Base-by-base conservation (phyloP, 805 yeast genomes). In the Hermanozyma aechmeae region DNA sequence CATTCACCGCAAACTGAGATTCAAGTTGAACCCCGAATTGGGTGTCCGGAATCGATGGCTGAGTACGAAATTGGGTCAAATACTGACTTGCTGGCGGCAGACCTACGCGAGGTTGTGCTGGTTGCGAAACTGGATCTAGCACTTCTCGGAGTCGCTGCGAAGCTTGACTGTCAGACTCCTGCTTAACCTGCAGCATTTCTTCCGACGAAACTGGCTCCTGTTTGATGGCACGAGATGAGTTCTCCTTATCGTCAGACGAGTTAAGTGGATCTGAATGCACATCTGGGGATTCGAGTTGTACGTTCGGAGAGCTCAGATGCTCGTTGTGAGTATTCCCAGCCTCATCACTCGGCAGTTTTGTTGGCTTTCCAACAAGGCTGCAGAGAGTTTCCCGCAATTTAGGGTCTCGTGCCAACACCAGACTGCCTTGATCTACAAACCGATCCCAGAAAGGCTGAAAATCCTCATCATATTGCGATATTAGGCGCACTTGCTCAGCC, bases 181-280 rank as follows among this genome's bases (percentile, higher is more conserved):
- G n/a, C 6, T 30, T 30, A 19, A 30, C 33, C 24, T 15, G 13
- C 10, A 20, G 16, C n/a, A 30, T 24, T 14, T 34, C 35, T 11
- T 27, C 28, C 3, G 31, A 27, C 6, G 37, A 34, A 21, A n/a
- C 23, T 21, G 13, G 23, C 7, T 11, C 23, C 12, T 11, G 23
- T 6, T 10, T 15, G 11, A 15, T 7, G 14, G 15, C 24, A 15
- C 5, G 11, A n/a, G n/a, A n/a, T n/a, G n/a, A n/a, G n/a, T n/a
- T n/a, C n/a, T n/a, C n/a, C n/a, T n/a, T n/a, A n/a, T n/a, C n/a
- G n/a, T n/a, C n/a, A n/a, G n/a, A n/a, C n/a, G n/a, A n/a, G n/a
- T n/a, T n/a, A n/a, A n/a, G n/a, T n/a, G n/a, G n/a, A n/a, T n/a
- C n/a, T n/a, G n/a, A n/a, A n/a, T n/a, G n/a, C n/a, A n/a, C n/a